Base-by-base conservation (phyloP, 1,284 basidiomycete species). In the Bondarzewia mesenterica region DNA sequence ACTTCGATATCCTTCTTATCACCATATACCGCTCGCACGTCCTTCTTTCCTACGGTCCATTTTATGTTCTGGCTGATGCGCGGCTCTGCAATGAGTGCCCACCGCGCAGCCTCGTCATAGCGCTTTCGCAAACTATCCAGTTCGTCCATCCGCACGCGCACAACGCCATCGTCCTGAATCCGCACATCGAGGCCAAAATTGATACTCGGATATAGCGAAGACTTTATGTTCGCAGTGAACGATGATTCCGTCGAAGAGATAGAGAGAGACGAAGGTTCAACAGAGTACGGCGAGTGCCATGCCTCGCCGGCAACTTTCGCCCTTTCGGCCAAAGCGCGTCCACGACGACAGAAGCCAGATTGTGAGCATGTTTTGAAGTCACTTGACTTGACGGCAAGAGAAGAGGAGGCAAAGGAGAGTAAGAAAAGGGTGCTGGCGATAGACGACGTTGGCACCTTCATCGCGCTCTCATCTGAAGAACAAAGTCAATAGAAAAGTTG, bases 351-450 rank as follows among this genome's bases (percentile, higher is more conserved):
- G 70, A 97, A 96, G 14, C 88, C 89, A 1, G 89, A 80, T 65
- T 96, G 89, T 16, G 77, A 75, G 63, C 93, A 96, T 52, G 82
- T 90, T 68, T 95, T 96, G 74, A 93, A 96, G 66, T 96, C 90
- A 51, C 85, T 76, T 36, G 74, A 66, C 65, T 87, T 89, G 63
- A 89, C 77, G 23, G 83, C 80, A 21, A 76, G 56, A 1, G 61
- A 57, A 16, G 62, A 52, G 7, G 63, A 67, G 44, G 59, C 55
- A 39, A 32, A 41, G 29, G 64, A 56, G 44, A 60, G 52, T 22
- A 58, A 57, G 37, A 71, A 50, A 44, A 71, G 51, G 15, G 52
- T 35, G 20, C 41, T 16, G n/a, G 50, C 44, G 36, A 45, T 45
- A 2, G 44, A 25, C 29, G 47, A 18, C 14, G 35, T 27, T 16